These are phyloP conservation scores for Quercus phellos DNA, from an alignment of 331 rosid species.

Conservation along the genomic window DNA sequence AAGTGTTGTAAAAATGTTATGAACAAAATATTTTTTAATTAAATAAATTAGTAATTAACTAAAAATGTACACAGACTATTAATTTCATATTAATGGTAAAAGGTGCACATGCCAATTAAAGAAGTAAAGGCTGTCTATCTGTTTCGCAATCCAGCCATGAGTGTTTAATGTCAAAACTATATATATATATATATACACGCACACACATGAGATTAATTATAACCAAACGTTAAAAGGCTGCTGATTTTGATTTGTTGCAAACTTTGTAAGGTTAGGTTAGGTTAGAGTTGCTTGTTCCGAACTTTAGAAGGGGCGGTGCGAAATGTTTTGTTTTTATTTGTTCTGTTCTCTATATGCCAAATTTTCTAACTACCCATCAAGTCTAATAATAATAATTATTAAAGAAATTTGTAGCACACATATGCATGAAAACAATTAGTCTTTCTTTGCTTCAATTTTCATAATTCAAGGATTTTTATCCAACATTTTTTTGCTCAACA, in stretches of 20 bases:
- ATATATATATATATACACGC: accelerated
- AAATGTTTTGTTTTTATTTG: not conserved
- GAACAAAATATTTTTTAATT: too few species aligned
- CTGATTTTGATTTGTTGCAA: slow-evolving; percentile 38
- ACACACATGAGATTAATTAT: too few species aligned
- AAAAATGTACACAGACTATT: not conserved
- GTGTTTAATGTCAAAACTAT: not conserved
- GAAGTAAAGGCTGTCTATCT: not conserved
- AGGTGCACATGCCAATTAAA: not conserved
- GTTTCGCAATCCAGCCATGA: not conserved
- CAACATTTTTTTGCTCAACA: too few species aligned
- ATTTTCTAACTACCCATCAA: not conserved
- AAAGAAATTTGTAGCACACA: too few species aligned
- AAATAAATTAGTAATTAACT: not conserved
- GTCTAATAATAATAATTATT: not conserved
- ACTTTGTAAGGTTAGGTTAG: slow-evolving; percentile 10
- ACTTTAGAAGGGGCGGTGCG: slow-evolving; percentile 43
- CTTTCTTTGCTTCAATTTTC: not conserved
- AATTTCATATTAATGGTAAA: not conserved
- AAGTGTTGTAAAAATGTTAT: too few species aligned
- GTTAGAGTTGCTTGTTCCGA: slow-evolving; percentile 29
- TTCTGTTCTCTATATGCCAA: not conserved
- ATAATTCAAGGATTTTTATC: too few species aligned
- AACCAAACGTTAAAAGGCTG: slow-evolving; percentile 5
- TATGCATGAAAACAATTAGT: not conserved